These are phyloP conservation scores for Theileria orientalis DNA, from an alignment of 169 alveolate species.

Conservation along the genomic window DNA sequence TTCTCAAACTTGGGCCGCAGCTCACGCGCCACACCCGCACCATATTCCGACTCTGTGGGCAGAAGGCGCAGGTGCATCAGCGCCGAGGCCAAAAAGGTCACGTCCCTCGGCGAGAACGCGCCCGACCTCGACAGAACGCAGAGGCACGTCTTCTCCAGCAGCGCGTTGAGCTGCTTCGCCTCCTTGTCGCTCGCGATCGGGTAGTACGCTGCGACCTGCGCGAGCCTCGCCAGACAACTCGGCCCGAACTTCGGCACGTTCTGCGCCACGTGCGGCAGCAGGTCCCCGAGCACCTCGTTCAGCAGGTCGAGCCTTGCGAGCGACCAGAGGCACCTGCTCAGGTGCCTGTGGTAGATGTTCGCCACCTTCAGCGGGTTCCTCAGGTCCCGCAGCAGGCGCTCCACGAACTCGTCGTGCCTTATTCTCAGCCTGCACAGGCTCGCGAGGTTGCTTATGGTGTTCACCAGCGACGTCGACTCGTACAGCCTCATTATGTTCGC, in stretches of 20 bases:
- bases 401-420: conserved; percentile 28
- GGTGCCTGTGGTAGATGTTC: conserved; percentile 61
- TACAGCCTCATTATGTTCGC: conserved; percentile 33
- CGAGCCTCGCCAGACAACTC: conserved; percentile 36
- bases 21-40: conserved; percentile 11
- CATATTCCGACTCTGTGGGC: conserved; percentile 28
- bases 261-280: conserved; percentile 47
- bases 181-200: not conserved
- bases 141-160: conserved; percentile 22
- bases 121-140: conserved; percentile 4
- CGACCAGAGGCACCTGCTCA: conserved; percentile 57
- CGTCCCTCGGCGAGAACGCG: conserved; percentile 46
- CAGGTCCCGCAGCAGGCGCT: conserved; percentile 24
- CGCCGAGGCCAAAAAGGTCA: conserved; percentile 36
- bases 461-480: conserved; percentile 40
- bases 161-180: conserved; percentile 14
- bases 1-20: conserved; percentile 19
- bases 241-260: conserved; percentile 51
- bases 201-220: conserved; percentile 30
- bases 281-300: conserved; percentile 21
- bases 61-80: conserved; percentile 31
- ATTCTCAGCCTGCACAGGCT: conserved; percentile 57
- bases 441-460: conserved; percentile 52
- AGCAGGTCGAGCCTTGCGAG: conserved; percentile 40
- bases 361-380: conserved; percentile 33